Evolutionary conservation across 2,329 filamentous ascomycete species (phyloP).

Genomic region (Cytospora chrysosperma): DNA sequence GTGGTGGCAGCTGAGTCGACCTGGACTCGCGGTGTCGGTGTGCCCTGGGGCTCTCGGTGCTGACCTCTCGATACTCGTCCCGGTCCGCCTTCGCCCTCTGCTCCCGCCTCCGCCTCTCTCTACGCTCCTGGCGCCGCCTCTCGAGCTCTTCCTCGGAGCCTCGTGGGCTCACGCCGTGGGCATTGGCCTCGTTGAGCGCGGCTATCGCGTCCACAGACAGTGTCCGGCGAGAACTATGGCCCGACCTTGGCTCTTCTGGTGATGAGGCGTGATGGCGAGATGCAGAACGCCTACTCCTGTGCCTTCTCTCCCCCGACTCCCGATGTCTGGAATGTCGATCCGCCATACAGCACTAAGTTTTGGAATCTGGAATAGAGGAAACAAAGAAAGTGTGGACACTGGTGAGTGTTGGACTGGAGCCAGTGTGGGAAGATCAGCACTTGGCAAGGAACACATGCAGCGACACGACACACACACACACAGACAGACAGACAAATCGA

Average conservation of each 20-base stretch:
- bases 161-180: slow-evolving; percentile 1
- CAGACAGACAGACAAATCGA: slow-evolving; percentile 2
- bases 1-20: slow-evolving; percentile 13
- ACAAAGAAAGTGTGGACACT: slow-evolving; percentile 12
- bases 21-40: slow-evolving; percentile 20
- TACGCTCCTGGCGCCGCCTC: slow-evolving; percentile 21
- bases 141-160: slow-evolving; percentile 20
- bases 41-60: slow-evolving; percentile 15
- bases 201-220: slow-evolving; percentile 32
- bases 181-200: slow-evolving; percentile 28
- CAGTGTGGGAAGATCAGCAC: slow-evolving; percentile 12
- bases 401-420: background rate
- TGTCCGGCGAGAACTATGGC: slow-evolving; percentile 24
- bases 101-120: slow-evolving; percentile 22
- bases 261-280: slow-evolving; percentile 22
- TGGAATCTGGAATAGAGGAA: no score
- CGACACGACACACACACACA: slow-evolving; percentile 14
- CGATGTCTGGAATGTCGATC: slow-evolving; percentile 24
- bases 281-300: slow-evolving; percentile 27
- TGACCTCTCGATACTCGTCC: slow-evolving; percentile 22
- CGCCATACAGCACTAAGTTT: slow-evolving; percentile 4
- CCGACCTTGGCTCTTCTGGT: slow-evolving; percentile 20
- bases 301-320: slow-evolving; percentile 25
- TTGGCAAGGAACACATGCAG: slow-evolving; percentile 13
- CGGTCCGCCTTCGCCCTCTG: slow-evolving; percentile 15